Evolutionary conservation across 108 stramenopile genomes (phyloP), one percentile per base, ranked within the genome.

Genomic region (Asterionellopsis glacialis): DNA sequence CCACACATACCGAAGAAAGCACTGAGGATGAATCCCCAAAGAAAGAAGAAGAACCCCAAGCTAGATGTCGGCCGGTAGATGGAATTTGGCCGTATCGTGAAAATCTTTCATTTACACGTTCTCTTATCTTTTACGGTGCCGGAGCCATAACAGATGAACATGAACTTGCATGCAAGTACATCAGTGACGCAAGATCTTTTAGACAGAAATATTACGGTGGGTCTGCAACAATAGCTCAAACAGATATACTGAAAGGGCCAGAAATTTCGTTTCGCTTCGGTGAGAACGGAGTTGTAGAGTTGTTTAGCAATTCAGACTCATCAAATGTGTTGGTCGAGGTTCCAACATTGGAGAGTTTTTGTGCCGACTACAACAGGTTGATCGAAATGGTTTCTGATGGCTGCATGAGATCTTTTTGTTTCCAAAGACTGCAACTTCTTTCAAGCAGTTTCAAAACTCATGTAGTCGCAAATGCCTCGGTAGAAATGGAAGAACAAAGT

Each of bases 391-490:
- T 73, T 11, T 76, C 68, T 18, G 82, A 84, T 28, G 94, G 94
- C 1, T 84, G 76, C 39, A 87, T 91, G 82, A 73, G 90, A 26
- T 88, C 87, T 5, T 92, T 84, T 70, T 88, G 80, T 52, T 95
- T 90, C 66, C 90, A 91, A 56, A 81, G 94, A 41, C 51, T 95
- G 38, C 94, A 95, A 60, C 64, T 95, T 49, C 69, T 95, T 1
- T 59, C 67, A 11, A 78, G 83, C 15, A 83, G 87, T 42, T 97
- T 93, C 73, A 88, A 90, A 41, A 91, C 88, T 78, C 94, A 97
- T 65, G 65, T 77, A 19, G 87, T 87, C 18, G 77, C 90, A 51
- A 97, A 97, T 61, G 86, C 83, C 9, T 54, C 82, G 12, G 77
- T 79, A 0, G 94, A 97, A 68, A 65, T 77, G 48, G 72, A 79